phyloP scores from a whole-genome alignment of 2,329 filamentous ascomycete genomes.

The Sarocladiaceae sp. region DNA sequence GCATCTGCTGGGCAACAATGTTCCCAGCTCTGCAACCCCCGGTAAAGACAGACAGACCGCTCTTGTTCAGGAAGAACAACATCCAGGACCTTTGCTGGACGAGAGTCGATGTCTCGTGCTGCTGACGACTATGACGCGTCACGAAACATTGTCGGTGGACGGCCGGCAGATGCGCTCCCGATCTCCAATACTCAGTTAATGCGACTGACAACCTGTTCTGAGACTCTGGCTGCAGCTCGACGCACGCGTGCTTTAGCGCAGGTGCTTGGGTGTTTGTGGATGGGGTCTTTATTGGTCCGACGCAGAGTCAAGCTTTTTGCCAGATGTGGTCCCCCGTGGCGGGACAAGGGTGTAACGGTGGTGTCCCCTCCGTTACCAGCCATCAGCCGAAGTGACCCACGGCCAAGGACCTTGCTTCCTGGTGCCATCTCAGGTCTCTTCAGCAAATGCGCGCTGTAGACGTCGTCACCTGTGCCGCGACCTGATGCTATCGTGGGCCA shows the following conservation, averaged over 20 bases:
- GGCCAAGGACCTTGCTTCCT: not conserved
- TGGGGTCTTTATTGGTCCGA: constrained; percentile 3
- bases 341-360: constrained; percentile 2
- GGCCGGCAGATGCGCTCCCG: too few relatives aligned
- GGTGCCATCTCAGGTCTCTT: too few relatives aligned
- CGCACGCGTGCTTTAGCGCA: constrained; percentile 5
- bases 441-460: too few relatives aligned
- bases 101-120: too few relatives aligned
- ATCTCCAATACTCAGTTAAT: not conserved
- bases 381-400: not conserved
- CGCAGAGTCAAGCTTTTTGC: constrained; percentile 7
- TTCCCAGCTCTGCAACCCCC: too few relatives aligned
- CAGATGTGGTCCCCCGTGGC: constrained; percentile 3
- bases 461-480: too few relatives aligned
- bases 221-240: not conserved
- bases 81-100: too few relatives aligned
- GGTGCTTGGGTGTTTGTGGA: not conserved
- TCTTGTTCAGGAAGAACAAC: too few relatives aligned
- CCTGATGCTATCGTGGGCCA: too few relatives aligned
- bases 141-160: too few relatives aligned
- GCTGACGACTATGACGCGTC: too few relatives aligned
- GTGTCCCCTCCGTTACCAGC: not conserved
- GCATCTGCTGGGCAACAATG: not conserved
- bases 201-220: not conserved
- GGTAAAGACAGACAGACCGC: too few relatives aligned